phyloP scores from a whole-genome alignment of 441 rosid species.

The Erodium texanum region DNA sequence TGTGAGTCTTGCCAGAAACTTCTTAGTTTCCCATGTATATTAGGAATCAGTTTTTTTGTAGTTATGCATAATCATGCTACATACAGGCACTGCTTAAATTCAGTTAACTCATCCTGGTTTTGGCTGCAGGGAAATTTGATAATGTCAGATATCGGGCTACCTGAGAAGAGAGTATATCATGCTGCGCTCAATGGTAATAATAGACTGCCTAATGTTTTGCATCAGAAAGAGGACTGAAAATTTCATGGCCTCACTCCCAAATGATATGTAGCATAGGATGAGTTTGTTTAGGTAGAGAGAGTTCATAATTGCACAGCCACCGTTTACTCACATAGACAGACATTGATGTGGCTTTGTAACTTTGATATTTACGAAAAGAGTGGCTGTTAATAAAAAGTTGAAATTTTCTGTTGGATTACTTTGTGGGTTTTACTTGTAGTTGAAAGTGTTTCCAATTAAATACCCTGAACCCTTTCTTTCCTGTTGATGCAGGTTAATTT shows the following conservation, averaged over 20 bases:
- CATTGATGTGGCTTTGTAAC: constrained; percentile 24
- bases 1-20: not conserved
- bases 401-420: constrained; percentile 17
- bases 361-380: constrained; percentile 16
- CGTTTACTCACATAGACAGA: constrained; percentile 11
- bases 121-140: constrained; percentile 66
- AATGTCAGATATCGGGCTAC: constrained; percentile 75
- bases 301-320: constrained; percentile 23
- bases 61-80: not conserved
- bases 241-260: constrained; percentile 49
- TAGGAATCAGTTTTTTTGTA: not conserved
- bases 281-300: constrained; percentile 28
- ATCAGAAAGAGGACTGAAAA: constrained; percentile 94
- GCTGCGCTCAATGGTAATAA: constrained; percentile 98
- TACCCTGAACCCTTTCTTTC: constrained; percentile 76
- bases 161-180: constrained; percentile 94
- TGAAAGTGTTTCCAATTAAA: constrained; percentile 14
- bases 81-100: not conserved
- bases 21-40: not conserved
- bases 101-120: constrained; percentile 10
- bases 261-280: constrained; percentile 33
- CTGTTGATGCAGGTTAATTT: constrained; percentile 93
- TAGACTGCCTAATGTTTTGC: constrained; percentile 90
- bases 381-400: constrained; percentile 16
- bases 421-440: constrained; percentile 9